Base-by-base conservation (phyloP, 352 stramenopile species). In the Phytophthora capsici region DNA sequence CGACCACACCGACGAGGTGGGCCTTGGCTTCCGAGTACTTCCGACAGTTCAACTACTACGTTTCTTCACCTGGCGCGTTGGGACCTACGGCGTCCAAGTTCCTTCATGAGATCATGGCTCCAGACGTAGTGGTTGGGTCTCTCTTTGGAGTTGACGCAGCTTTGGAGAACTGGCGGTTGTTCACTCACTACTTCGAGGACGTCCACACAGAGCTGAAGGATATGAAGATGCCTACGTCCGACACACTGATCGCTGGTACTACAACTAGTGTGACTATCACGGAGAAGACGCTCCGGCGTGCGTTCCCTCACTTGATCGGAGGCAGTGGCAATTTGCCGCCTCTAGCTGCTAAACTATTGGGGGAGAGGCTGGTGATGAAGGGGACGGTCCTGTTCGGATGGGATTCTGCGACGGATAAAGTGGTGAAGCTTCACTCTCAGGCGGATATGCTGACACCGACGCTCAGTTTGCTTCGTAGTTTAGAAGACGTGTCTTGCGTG, bases 1-100 rank as follows among this genome's bases (percentile, higher is more conserved):
- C 30, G 4, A 36, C 22, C 6, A 41, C 23, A 0, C 49, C 28
- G 1, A 48, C 28, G 4, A 25, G 17, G 22, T 59, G 57, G 57
- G 48, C 26, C 12, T 28, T 59, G 6, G 50, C 23, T 3, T 47
- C 22, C 6, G 40, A 59, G 10, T 66, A 66, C n/a, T 59, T 66
- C 14, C 40, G 40, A 16, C 40, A 55, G 2, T 60, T 66, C 23
- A 44, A 54, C 7, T n/a, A 44, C 30, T 59, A 48, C 41, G 6
- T 59, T 26, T 60, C 40, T 2, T 44, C 40, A 16, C 57, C 57
- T 4, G 12, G 4, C 32, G 48, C 13, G 17, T 8, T 49, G n/a
- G 7, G 19, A 9, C 13, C 25, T 1, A 43, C 30, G 0, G 40
- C 40, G 8, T 38, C 19, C 16, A n/a, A 40, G 0, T 66, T 60